phyloP scores from a whole-genome alignment of 192 early-diverging fungal species.

The Backusella australiensis region DNA sequence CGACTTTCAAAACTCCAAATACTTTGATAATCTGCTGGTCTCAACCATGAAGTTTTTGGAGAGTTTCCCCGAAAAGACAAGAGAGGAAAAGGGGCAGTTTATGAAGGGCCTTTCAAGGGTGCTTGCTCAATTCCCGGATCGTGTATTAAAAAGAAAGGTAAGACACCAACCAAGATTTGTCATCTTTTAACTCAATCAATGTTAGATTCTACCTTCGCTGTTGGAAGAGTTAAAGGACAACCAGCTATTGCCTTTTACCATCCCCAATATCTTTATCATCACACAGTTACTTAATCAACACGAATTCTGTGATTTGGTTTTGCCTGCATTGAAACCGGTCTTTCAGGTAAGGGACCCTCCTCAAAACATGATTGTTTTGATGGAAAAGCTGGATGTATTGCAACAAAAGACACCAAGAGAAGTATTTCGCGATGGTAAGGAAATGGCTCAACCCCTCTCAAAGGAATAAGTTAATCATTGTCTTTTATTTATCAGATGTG shows the following conservation, averaged over 20 bases:
- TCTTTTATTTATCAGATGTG: conserved; percentile 41
- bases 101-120: conserved; percentile 72
- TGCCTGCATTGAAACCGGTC: conserved; percentile 62
- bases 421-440: conserved; percentile 60
- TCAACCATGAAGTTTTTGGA: conserved; percentile 81
- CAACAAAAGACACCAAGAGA: conserved; percentile 58
- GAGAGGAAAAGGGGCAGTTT: conserved; percentile 76
- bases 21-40: conserved; percentile 79
- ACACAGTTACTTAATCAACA: conserved; percentile 52
- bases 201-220: conserved; percentile 65
- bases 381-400: conserved; percentile 66
- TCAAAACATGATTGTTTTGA: conserved; percentile 63
- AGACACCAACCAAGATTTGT: neutral
- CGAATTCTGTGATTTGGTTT: conserved; percentile 62
- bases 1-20: conserved; percentile 65
- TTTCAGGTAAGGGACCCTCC: conserved; percentile 62
- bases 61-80: conserved; percentile 72
- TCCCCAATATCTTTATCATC: conserved; percentile 78
- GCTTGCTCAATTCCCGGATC: conserved; percentile 68
- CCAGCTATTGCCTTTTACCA: conserved; percentile 62
- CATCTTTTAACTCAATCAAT: too few relatives aligned
- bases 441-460: neutral
- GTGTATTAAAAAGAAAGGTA: conserved; percentile 70
- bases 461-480: too few relatives aligned
- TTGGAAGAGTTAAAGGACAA: conserved; percentile 76